Conservation (phyloP, 768 basidiomycete genomes). For the Collybia sordida region DNA sequence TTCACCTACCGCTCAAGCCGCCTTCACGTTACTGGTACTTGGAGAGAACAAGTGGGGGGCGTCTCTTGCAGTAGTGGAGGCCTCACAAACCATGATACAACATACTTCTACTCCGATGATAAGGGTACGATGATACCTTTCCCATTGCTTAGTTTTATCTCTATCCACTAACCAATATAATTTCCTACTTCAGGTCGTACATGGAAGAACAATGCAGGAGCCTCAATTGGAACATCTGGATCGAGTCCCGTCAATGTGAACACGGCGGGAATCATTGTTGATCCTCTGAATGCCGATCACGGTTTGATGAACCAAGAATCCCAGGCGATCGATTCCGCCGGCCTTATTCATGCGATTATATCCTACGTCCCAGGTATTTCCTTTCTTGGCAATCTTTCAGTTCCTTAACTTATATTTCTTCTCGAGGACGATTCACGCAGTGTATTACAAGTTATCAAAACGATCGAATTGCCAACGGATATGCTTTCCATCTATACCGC, state of each 20-base stretch:
- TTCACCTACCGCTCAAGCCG: slow-evolving; percentile 39
- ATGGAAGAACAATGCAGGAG: slow-evolving; percentile 43
- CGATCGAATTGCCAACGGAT: slow-evolving; percentile 33
- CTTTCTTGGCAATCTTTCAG: background rate
- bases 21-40: slow-evolving; percentile 45
- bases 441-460: slow-evolving; percentile 42
- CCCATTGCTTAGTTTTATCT: background rate
- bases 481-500: slow-evolving; percentile 44
- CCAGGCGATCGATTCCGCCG: slow-evolving; percentile 43
- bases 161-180: no score
- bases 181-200: slow-evolving; percentile 31
- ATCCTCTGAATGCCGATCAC: slow-evolving; percentile 44
- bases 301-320: slow-evolving; percentile 55
- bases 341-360: slow-evolving; percentile 46
- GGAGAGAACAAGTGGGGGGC: slow-evolving; percentile 43
- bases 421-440: slow-evolving; percentile 43
- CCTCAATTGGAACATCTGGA: slow-evolving; percentile 37
- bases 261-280: slow-evolving; percentile 41
- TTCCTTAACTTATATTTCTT: background rate
- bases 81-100: slow-evolving; percentile 48
- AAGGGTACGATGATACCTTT: slow-evolving; percentile 25
- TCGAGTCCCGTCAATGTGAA: slow-evolving; percentile 42
- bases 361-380: slow-evolving; percentile 45
- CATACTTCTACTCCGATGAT: slow-evolving; percentile 46
- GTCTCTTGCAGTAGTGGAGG: slow-evolving; percentile 43